Evolutionary conservation across 768 basidiomycete genomes (phyloP), one percentile per base, ranked within the genome.

Genomic region (Harrya chromipes): DNA sequence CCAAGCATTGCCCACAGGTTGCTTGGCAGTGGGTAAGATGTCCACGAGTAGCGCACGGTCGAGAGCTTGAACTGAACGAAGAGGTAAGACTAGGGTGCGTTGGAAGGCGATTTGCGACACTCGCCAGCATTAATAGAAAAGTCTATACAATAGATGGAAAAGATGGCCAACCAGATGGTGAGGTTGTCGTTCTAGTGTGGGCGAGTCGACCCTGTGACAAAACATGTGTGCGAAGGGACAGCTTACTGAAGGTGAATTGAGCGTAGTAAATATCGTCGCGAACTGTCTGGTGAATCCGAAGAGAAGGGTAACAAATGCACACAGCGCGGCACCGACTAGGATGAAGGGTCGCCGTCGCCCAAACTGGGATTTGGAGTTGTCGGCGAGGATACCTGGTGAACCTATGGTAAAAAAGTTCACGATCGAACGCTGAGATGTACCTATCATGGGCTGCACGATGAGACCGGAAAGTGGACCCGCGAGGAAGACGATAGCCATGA

Each of bases 41-140:
- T 98, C 94, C 1, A 98, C 90, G 8, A 97, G 73, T 10, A 97
- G 77, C 0, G 94, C 90, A 41, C 94, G 87, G 65, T 97, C 92
- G 17, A 92, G 82, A 1, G 93, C 90, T 74, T 88, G 87, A 3
- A 94, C 92, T 86, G 34, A 57, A 47, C 40, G 10, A 45, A 26
- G 26, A 43, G 19, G 29, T 46, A 17, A 60, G 51, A 44, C 16
- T 17, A 21, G 12, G 13, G 26, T 17, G 12, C 20, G n/a, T 13
- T 17, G 27, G 23, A 16, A 38, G 1, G 24, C 34, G 43, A 34
- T 35, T 21, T 14, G 17, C 3, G 14, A 23, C 21, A 49, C 64
- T 50, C 41, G 75, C 78, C 79, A 16, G 74, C 81, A 47, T 83
- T 83, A 29, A 83, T 74, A 24, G 74, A 74, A 53, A 87, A 87